Evolutionary conservation across 371 early-diverging fungal genomes (phyloP).

Genomic region (Amoeboaphelidium occidentale): DNA sequence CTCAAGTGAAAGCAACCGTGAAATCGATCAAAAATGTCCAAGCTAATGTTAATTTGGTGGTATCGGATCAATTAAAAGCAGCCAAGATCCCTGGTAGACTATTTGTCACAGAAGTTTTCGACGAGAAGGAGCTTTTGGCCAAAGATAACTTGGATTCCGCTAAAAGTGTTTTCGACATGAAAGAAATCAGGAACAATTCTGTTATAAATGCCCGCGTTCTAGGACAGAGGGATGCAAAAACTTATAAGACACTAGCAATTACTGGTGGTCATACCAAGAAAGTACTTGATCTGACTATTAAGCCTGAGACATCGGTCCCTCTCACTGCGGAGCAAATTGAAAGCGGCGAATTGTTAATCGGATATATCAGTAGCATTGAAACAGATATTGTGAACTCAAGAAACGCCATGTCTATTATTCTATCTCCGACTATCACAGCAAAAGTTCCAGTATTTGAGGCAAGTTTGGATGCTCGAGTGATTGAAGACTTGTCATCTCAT

Average conservation of each 20-base stretch:
- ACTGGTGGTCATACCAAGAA: constrained; percentile 19
- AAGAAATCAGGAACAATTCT: constrained; percentile 13
- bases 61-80: too few relatives aligned
- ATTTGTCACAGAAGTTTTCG: constrained; percentile 31
- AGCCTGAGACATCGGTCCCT: constrained; percentile 12
- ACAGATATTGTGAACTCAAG: background rate
- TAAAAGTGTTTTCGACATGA: constrained; percentile 11
- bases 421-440: constrained; percentile 19
- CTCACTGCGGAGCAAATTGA: constrained; percentile 2
- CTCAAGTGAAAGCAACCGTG: constrained; percentile 23
- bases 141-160: too few relatives aligned
- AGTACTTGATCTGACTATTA: constrained; percentile 23
- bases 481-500: constrained; percentile 17
- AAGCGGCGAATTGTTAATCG: constrained; percentile 6
- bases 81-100: constrained; percentile 35
- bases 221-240: constrained; percentile 29
- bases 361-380: constrained; percentile 7
- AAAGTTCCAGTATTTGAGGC: constrained; percentile 18
- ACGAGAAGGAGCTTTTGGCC: constrained; percentile 17
- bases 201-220: constrained; percentile 29
- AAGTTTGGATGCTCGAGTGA: constrained; percentile 18
- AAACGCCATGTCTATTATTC: constrained; percentile 16
- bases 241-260: constrained; percentile 30
- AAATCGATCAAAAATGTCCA: constrained; percentile 25
- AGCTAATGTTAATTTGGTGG: constrained; percentile 28